Conservation (phyloP, 2,329 filamentous ascomycete genomes). For the Septoria petroselini region DNA sequence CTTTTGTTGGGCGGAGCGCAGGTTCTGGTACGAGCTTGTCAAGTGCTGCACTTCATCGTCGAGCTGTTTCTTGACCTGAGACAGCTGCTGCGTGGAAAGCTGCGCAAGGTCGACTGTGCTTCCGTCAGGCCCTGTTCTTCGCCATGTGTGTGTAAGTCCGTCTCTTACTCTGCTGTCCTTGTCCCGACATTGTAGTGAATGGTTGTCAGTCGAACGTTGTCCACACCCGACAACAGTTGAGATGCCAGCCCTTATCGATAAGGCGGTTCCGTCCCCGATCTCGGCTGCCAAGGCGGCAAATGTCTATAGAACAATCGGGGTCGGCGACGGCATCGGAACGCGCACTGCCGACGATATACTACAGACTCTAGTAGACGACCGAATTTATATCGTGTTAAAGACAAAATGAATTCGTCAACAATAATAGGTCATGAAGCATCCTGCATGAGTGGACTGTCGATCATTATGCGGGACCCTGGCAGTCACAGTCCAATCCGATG, state of each 20-base stretch:
- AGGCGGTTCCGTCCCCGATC: too few relatives aligned
- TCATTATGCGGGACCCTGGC: too few relatives aligned
- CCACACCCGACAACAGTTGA: neutral
- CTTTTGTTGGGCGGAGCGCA: slow-evolving; percentile 84
- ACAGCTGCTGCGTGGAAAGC: slow-evolving; percentile 80
- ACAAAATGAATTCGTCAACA: too few relatives aligned
- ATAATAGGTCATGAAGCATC: too few relatives aligned
- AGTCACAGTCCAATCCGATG: neutral
- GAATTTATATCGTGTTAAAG: too few relatives aligned
- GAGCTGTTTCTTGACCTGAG: slow-evolving; percentile 89
- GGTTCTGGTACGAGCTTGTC: slow-evolving; percentile 81
- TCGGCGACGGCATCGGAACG: too few relatives aligned
- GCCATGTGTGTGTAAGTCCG: neutral
- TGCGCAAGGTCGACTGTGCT: slow-evolving; percentile 64
- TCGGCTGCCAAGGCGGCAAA: too few relatives aligned
- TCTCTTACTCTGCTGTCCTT: slow-evolving; percentile 31
- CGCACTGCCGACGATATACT: too few relatives aligned
- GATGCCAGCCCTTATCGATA: neutral
- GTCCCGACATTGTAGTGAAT: slow-evolving; percentile 13
- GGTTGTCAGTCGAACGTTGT: neutral
- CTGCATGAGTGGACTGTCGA: too few relatives aligned
- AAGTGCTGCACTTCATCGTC: slow-evolving; percentile 95
- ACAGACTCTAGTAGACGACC: too few relatives aligned
- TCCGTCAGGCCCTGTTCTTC: slow-evolving; percentile 14
- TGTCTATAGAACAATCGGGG: too few relatives aligned